Evolutionary conservation across 2,329 filamentous ascomycete species (phyloP), one percentile per base, ranked within the genome.

Genomic region (Blastomyces percursus): DNA sequence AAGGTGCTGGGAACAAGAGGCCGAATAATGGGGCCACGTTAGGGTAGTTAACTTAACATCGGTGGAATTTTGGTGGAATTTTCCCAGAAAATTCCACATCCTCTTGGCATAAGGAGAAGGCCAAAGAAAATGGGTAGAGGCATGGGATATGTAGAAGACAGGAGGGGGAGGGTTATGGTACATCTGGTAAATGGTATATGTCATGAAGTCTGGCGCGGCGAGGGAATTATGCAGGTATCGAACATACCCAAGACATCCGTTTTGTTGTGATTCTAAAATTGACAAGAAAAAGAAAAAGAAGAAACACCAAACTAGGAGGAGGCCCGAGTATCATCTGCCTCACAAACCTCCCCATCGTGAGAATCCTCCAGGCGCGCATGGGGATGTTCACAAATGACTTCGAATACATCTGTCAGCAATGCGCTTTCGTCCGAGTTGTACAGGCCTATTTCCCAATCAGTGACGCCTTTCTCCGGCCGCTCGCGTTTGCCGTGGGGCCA

Each of bases 401-500:
- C 30, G 21, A 59, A 59, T 2, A 48, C 16, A 59, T 27, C 24
- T 19, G 24, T 59, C 11, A 59, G n/a, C 9, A 48, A 35, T 42
- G 14, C 38, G 14, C 2, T n/a, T 16, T 21, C 24, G 6, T 27
- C 44, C n/a, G 30, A 19, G 6, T 27, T 32, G 3, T 38, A 8
- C 46, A 40, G 44, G n/a, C 12, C 46, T 42, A 63, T 38, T 11
- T 61, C 62, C n/a, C 30, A 59, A 64, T 30, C 56, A 62, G 50
- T 66, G 66, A 27, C 59, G 66, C n/a, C 62, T 1, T 60, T 62
- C 35, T 66, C 67, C 6, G 61, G 35, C 14, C 62, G 42, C 42
- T 59, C 38, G 44, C 60, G 42, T 61, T 60, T 59, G 48, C 61
- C 61, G 40, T 61, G 35, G n/a, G 61, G 62, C 63, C 67, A 71